Evolutionary conservation across 345 rosid genomes (phyloP).

Genomic region (Ceriops tagal): DNA sequence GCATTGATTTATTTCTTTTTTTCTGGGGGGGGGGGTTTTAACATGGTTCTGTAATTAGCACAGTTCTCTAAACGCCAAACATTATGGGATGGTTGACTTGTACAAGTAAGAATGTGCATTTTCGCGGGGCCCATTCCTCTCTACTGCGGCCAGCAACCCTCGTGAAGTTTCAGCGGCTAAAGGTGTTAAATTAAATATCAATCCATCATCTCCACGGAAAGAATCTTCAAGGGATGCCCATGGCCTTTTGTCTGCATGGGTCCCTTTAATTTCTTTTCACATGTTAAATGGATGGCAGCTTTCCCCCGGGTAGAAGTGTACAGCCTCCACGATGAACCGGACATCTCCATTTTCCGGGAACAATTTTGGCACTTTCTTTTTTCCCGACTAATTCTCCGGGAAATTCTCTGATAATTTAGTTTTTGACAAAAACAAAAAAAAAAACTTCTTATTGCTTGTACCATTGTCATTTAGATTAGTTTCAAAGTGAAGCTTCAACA

Average conservation of each 20-base stretch:
- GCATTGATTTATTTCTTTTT: too few relatives aligned
- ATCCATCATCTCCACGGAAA: conserved; percentile 3
- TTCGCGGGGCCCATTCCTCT: not conserved
- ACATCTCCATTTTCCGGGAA: not conserved
- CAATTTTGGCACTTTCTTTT: not conserved
- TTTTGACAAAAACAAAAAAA: too few relatives aligned
- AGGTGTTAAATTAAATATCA: not conserved
- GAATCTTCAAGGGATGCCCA: conserved; percentile 16
- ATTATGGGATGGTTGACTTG: not conserved
- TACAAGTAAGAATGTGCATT: conserved; percentile 2
- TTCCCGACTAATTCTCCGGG: too few relatives aligned
- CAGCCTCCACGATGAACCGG: not conserved
- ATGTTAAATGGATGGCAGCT: conserved; percentile 12
- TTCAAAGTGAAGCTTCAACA: too few relatives aligned
- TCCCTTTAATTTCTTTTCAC: conserved; percentile 12
- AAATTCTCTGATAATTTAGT: too few relatives aligned
- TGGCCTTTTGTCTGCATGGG: conserved; percentile 7
- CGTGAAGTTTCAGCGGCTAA: not conserved
- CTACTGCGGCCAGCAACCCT: not conserved
- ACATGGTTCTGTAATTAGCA: too few relatives aligned
- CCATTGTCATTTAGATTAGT: too few relatives aligned
- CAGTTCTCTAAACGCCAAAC: not conserved
- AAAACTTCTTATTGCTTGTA: too few relatives aligned
- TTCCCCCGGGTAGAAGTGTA: conserved; percentile 1
- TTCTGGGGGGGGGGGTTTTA: too few relatives aligned